These are phyloP conservation scores for Thymus quinquecostatus DNA, from an alignment of 257 asterid species.

Conservation along the genomic window DNA sequence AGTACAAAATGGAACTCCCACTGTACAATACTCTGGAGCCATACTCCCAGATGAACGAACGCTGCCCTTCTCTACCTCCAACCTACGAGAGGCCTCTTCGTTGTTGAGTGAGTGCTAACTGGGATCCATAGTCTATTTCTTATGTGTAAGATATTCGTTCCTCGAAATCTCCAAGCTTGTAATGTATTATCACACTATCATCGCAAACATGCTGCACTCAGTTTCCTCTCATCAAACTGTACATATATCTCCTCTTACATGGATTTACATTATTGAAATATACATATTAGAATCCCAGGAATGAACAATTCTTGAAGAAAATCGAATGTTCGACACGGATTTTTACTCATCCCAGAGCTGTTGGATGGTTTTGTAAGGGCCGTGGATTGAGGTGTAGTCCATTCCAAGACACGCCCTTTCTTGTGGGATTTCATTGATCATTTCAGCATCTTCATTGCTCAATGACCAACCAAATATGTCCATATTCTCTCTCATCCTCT, in stretches of 20 bases:
- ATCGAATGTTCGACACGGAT: too few species aligned
- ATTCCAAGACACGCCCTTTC: slow-evolving; percentile 53
- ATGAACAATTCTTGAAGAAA: too few species aligned
- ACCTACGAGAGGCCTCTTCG: slow-evolving; percentile 72
- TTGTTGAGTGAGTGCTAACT: slow-evolving; percentile 47
- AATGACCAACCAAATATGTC: slow-evolving; percentile 63
- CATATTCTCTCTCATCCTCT: slow-evolving; percentile 67
- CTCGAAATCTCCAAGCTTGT: slow-evolving; percentile 29
- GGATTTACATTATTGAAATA: too few species aligned
- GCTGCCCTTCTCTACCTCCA: slow-evolving; percentile 93
- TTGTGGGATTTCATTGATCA: slow-evolving; percentile 61
- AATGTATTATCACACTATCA: slow-evolving; percentile 25
- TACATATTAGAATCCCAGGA: too few species aligned
- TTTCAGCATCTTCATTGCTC: slow-evolving; percentile 44
- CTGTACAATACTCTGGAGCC: slow-evolving; percentile 78
- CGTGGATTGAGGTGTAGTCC: slow-evolving; percentile 59
- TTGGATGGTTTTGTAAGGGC: slow-evolving; percentile 64
- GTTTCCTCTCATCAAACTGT: background rate
- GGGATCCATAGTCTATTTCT: background rate
- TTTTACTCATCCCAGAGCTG: slow-evolving; percentile 58
- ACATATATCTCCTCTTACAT: background rate
- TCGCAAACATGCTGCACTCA: slow-evolving; percentile 9
- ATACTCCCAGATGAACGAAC: slow-evolving; percentile 86
- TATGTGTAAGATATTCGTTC: slow-evolving; percentile 12
- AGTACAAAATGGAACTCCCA: slow-evolving; percentile 90